Evolutionary conservation across 768 basidiomycete species (phyloP), one percentile per base, ranked within the genome.

Genomic region (Boletus fagicola): DNA sequence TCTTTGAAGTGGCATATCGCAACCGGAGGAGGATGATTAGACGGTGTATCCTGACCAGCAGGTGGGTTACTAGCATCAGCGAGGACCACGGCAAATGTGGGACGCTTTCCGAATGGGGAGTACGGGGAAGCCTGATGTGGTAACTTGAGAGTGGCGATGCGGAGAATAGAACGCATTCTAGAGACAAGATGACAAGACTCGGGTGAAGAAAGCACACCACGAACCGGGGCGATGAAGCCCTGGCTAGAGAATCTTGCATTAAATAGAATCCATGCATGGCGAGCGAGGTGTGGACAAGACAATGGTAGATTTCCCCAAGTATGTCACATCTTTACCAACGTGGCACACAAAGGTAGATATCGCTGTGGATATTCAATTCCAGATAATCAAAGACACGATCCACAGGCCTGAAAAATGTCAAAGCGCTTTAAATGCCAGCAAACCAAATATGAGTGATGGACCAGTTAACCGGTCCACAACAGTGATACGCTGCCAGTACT

Each of bases 161-260:
- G 51, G 18, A 54, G 39, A 44, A 53, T 40, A 53, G 63, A 47
- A 0, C 67, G 30, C 68, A 66, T 68, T 4, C 0, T 24, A 33
- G 44, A 16, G 7, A 53, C 22, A 22, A 33, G 47, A 31, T 3
- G 31, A 22, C 24, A 20, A 15, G 38, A 26, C 15, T 35, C 18
- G 20, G 42, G 42, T 6, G 31, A 52, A 20, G 43, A 33, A 28
- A 36, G 33, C 8, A 11, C n/a, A 56, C 53, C 36, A 50, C 50
- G 15, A 44, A 51, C 18, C 24, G 22, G 49, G 48, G 24, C 2
- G 11, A 46, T 16, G 48, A 40, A 30, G 4, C 2, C 5, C 7
- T 10, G 9, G 42, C 15, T 35, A 40, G 33, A 35, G 31, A 2
- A 11, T 8, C 36, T 33, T 26, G 52, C 33, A n/a, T 63, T 65